Percentiles rank a stretch among this genome's conserved stretches.
Evolutionary conservation across 306 rosid genomes (phyloP).

Genomic region (Quercus bicolor): DNA sequence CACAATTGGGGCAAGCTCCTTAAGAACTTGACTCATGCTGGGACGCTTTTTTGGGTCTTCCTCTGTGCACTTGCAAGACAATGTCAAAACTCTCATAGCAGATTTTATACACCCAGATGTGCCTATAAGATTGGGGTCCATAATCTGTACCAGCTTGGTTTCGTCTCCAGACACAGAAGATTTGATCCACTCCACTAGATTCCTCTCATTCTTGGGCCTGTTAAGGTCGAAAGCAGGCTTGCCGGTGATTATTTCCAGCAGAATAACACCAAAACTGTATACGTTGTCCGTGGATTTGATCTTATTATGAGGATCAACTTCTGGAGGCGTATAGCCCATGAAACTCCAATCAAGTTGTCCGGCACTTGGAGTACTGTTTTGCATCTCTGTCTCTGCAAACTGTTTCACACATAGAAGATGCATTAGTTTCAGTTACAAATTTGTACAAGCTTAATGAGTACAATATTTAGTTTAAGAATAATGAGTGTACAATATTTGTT

Average conservation of each 20-base stretch:
- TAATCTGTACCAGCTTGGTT: not conserved
- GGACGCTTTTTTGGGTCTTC: not conserved
- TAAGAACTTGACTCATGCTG: not conserved
- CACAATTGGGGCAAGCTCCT: no score
- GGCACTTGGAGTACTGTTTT: not conserved
- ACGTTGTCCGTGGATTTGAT: not conserved
- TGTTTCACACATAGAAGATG: not conserved
- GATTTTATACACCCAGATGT: not conserved
- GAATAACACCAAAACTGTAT: not conserved
- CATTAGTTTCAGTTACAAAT: no score
- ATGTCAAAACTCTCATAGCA: not conserved
- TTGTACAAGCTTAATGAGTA: no score
- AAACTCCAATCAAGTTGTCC: not conserved
- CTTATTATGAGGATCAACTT: not conserved
- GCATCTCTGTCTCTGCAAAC: not conserved
- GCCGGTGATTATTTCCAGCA: not conserved
- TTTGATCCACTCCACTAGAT: not conserved
- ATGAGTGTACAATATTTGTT: no score
- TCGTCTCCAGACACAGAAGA: not conserved
- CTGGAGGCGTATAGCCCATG: not conserved
- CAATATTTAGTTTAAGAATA: no score
- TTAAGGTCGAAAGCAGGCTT: not conserved
- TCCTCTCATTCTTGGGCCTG: not conserved
- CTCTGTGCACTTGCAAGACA: not conserved
- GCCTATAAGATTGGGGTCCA: not conserved